These are phyloP conservation scores for Sequoia sempervirens DNA, from an alignment of 75 land plant species.

Conservation along the genomic window DNA sequence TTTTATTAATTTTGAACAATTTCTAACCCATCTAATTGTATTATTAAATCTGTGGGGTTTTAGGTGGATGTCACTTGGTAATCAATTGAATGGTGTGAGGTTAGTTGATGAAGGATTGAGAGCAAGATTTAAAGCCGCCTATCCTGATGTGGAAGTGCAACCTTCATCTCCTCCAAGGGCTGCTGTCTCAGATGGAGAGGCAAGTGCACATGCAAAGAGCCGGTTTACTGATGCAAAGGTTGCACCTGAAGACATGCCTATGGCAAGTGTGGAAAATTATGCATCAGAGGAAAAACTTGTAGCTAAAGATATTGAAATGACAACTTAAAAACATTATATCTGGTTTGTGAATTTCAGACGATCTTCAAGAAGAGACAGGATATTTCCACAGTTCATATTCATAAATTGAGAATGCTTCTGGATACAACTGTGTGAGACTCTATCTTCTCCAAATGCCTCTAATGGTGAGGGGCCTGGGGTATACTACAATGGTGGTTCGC, in stretches of 20 bases:
- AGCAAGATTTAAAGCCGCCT: constrained; percentile 92
- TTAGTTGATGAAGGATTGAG: constrained; percentile 91
- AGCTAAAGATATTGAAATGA: constrained; percentile 18
- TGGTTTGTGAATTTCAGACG: neutral
- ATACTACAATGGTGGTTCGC: neutral
- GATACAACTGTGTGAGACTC: no score
- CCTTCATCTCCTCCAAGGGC: constrained; percentile 79
- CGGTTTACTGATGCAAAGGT: constrained; percentile 32
- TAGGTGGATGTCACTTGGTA: constrained; percentile 96
- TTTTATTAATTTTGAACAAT: neutral
- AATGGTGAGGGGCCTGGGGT: neutral
- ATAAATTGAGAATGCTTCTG: no score
- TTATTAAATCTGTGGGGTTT: neutral
- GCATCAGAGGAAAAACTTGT: constrained; percentile 27
- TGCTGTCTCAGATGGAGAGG: constrained; percentile 49
- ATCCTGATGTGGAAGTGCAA: constrained; percentile 85
- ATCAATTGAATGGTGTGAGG: constrained; percentile 84
- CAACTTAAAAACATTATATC: neutral
- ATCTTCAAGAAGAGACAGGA: no score
- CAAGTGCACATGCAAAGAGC: constrained; percentile 34
- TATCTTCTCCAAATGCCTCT: neutral
- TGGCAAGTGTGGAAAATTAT: constrained; percentile 18
- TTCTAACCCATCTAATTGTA: neutral
- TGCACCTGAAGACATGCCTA: constrained; percentile 10
- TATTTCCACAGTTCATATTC: no score